phyloP scores from a whole-genome alignment of 148 eudicot species.

The Chenopodium quinoa region DNA sequence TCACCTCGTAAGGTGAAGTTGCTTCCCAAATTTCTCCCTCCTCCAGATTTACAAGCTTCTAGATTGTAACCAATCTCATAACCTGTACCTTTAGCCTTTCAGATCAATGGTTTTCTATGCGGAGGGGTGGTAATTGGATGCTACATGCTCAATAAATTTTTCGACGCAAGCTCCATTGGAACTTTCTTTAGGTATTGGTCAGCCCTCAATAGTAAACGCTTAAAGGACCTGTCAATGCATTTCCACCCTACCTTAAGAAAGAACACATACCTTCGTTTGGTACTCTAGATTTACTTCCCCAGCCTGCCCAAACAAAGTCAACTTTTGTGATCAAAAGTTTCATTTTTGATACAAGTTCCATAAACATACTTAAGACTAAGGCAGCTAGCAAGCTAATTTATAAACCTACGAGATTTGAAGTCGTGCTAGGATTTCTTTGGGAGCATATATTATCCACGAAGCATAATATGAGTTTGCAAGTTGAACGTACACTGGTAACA shows the following conservation, averaged over 20 bases:
- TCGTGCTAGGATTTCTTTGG: slow-evolving; percentile 4
- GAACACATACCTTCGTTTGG: neutral
- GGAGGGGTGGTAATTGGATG: slow-evolving; percentile 22
- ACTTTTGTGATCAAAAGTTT: neutral
- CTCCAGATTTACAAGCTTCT: neutral
- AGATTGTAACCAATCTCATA: too few species aligned
- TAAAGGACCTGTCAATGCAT: neutral
- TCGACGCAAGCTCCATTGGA: slow-evolving; percentile 7
- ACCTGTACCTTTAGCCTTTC: neutral
- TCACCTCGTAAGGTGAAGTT: neutral
- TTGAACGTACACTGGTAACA: neutral
- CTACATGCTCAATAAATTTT: slow-evolving; percentile 15
- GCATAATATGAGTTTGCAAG: too few species aligned
- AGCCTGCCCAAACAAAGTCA: too few species aligned
- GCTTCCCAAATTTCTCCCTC: neutral
- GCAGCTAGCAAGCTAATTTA: neutral
- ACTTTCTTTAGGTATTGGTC: slow-evolving; percentile 23
- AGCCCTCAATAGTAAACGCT: neutral
- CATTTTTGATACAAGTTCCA: neutral
- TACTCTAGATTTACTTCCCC: neutral
- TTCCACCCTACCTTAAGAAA: neutral
- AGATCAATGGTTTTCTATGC: slow-evolving; percentile 16
- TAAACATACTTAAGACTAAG: neutral
- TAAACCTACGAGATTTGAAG: neutral
- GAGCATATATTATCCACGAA: neutral